A percentile compares a stretch with the other conserved stretches of the same genome.
Evolutionary conservation across 495 filamentous ascomycete genomes (phyloP).

Genomic region (Arthonia radiata): DNA sequence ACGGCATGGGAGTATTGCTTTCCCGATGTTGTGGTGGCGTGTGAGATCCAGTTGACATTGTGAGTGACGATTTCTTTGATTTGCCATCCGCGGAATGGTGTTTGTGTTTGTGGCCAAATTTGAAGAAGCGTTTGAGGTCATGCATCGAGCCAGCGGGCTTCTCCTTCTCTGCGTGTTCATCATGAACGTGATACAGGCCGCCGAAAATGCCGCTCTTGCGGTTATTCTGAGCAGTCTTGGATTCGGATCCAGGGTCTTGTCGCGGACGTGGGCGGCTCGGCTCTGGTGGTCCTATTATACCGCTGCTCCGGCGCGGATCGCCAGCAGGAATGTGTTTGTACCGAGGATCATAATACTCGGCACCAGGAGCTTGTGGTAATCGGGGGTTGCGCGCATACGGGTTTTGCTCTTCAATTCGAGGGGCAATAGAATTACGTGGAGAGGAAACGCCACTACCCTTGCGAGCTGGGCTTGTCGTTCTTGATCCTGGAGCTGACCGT

Average conservation of each 20-base stretch:
- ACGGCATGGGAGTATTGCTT: slow-evolving; percentile 55
- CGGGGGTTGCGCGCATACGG: no score
- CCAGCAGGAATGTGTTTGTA: slow-evolving; percentile 29
- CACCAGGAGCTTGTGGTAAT: no score
- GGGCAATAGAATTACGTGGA: no score
- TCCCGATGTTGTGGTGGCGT: slow-evolving; percentile 28
- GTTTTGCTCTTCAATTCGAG: no score
- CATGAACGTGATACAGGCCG: slow-evolving; percentile 19
- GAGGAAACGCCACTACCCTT: no score
- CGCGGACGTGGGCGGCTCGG: slow-evolving; percentile 14
- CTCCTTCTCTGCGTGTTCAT: slow-evolving; percentile 11
- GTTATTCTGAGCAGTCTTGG: slow-evolving; percentile 16
- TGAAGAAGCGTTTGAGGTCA: slow-evolving; percentile 84
- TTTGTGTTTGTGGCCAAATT: slow-evolving; percentile 29
- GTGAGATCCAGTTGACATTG: slow-evolving; percentile 19
- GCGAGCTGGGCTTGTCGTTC: no score
- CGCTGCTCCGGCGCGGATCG: slow-evolving; percentile 35
- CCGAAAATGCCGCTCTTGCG: slow-evolving; percentile 18
- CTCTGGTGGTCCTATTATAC: slow-evolving; percentile 19
- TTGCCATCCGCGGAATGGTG: slow-evolving; percentile 31
- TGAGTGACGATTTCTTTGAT: slow-evolving; percentile 18
- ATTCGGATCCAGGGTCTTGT: slow-evolving; percentile 5
- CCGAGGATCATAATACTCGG: no score
- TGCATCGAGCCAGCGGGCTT: slow-evolving; percentile 68
- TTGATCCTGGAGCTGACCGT: no score